Evolutionary conservation across 208 protist genomes (phyloP).

Genomic region (Trypanosoma conorhini): DNA sequence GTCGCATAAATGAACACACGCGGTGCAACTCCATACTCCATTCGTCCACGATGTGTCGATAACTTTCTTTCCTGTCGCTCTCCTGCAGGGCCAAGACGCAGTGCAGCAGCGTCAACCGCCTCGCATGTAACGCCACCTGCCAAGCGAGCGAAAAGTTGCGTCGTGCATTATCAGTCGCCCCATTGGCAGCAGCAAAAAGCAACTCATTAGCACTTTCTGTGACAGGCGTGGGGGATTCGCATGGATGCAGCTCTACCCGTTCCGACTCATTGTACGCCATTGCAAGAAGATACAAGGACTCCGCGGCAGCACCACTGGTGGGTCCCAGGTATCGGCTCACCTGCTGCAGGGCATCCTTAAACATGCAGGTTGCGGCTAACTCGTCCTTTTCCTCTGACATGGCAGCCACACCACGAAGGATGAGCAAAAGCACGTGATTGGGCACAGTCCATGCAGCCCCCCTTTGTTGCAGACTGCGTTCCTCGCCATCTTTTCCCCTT

Average conservation of each 20-base stretch:
- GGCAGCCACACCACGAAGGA: constrained; percentile 38
- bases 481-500: neutral
- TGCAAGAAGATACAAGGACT: constrained; percentile 32
- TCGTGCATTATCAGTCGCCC: neutral
- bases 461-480: constrained; percentile 2
- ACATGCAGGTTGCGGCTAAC: constrained; percentile 29
- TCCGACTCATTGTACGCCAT: constrained; percentile 25
- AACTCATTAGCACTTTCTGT: neutral
- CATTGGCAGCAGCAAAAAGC: neutral
- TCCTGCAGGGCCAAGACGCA: constrained; percentile 4
- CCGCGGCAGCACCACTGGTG: constrained; percentile 36
- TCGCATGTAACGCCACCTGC: constrained; percentile 13
- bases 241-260: constrained; percentile 12
- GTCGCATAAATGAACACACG: constrained; percentile 18
- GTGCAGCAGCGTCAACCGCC: constrained; percentile 17
- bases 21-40: constrained; percentile 24
- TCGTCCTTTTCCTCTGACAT: constrained; percentile 53
- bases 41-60: constrained; percentile 9
- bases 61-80: neutral
- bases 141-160: constrained; percentile 13
- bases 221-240: neutral
- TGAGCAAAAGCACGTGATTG: constrained; percentile 42
- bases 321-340: constrained; percentile 35
- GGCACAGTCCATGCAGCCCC: constrained; percentile 12
- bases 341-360: constrained; percentile 37